Conservation (phyloP, 2,329 filamentous ascomycete genomes). For the Moelleriella libera region DNA sequence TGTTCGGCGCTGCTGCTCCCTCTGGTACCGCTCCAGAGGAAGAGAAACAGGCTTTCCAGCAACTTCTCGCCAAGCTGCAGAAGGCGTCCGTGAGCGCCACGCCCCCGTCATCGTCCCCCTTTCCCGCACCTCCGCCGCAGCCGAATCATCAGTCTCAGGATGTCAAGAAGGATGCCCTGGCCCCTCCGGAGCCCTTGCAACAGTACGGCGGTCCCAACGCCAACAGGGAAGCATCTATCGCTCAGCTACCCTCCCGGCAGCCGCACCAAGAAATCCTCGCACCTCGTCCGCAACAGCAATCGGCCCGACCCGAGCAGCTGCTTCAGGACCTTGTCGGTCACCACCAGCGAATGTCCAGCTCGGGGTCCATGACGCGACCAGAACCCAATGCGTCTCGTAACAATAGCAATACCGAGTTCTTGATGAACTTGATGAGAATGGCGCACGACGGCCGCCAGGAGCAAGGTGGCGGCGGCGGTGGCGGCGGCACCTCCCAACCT, state of each 20-base stretch:
- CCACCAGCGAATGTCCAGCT: slow-evolving; percentile 40
- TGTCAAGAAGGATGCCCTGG: slow-evolving; percentile 20
- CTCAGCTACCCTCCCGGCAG: slow-evolving; percentile 25
- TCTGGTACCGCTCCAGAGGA: slow-evolving; percentile 30
- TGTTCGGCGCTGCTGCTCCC: slow-evolving; percentile 1
- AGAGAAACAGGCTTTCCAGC: slow-evolving; percentile 77
- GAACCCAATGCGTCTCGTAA: slow-evolving; percentile 29
- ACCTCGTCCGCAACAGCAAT: slow-evolving; percentile 34
- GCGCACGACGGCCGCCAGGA: slow-evolving; percentile 35
- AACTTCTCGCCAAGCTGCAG: slow-evolving; percentile 70
- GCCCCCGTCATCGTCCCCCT: slow-evolving; percentile 28
- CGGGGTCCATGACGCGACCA: slow-evolving; percentile 27
- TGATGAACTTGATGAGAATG: slow-evolving; percentile 67
- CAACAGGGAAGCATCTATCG: slow-evolving; percentile 24
- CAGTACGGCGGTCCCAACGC: slow-evolving; percentile 31
- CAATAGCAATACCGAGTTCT: slow-evolving; percentile 64
- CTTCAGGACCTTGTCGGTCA: slow-evolving; percentile 46
- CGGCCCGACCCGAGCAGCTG: slow-evolving; percentile 42
- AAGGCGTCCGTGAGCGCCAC: slow-evolving; percentile 34
- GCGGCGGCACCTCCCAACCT: slow-evolving; percentile 4
- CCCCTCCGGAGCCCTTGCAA: slow-evolving; percentile 34
- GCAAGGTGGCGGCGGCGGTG: slow-evolving; percentile 14
- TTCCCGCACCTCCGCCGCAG: slow-evolving; percentile 23
- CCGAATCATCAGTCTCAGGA: slow-evolving; percentile 9
- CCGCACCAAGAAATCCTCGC: slow-evolving; percentile 36